phyloP scores from a whole-genome alignment of 176 grass and related monocot species.

The Carex cristatella region DNA sequence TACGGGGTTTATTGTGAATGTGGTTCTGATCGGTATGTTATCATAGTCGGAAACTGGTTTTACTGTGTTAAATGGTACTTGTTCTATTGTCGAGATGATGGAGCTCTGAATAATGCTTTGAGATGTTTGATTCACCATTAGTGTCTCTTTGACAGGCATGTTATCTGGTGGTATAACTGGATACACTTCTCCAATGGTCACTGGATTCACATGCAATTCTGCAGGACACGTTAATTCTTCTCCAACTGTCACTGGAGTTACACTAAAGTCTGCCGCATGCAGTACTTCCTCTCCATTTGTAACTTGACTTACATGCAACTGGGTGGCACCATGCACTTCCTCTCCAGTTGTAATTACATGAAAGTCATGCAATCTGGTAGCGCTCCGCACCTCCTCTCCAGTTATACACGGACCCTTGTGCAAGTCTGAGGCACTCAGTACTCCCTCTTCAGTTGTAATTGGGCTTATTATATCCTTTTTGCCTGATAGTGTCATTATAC shows the following conservation, averaged over 20 bases:
- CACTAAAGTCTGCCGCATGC: neutral
- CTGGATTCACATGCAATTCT: neutral
- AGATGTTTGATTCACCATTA: constrained; percentile 4
- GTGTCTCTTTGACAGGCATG: neutral
- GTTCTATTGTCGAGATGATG: neutral
- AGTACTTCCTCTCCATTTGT: neutral
- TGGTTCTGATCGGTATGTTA: neutral
- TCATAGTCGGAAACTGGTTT: neutral
- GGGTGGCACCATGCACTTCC: neutral
- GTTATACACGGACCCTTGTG: neutral
- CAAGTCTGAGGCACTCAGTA: neutral
- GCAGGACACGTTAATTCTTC: neutral
- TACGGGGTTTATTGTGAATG: constrained; percentile 22
- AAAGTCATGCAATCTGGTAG: neutral
- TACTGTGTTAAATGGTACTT: constrained; percentile 3
- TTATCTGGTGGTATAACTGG: neutral
- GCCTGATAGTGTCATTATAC: neutral
- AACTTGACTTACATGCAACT: neutral
- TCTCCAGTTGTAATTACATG: neutral
- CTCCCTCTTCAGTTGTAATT: neutral
- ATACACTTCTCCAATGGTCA: neutral
- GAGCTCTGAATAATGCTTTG: neutral
- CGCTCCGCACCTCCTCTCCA: neutral
- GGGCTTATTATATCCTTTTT: neutral
- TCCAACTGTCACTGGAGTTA: neutral